Evolutionary conservation across 768 basidiomycete genomes (phyloP).

Genomic region (Pisolithus microcarpus): DNA sequence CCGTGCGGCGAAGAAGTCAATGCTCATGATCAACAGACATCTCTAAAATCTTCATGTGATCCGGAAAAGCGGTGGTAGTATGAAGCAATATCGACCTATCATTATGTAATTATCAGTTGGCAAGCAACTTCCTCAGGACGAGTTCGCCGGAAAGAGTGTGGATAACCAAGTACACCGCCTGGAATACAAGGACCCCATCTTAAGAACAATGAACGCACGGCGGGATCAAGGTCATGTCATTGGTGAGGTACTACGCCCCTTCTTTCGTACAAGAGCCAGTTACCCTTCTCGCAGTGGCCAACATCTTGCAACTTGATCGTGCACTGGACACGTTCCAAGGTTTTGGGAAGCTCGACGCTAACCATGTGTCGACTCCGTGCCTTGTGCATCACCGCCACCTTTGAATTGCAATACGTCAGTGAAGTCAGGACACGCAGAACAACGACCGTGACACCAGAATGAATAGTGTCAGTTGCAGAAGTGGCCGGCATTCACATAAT

Average conservation of each 20-base stretch:
- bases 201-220: conserved; percentile 5
- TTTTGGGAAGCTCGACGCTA: not conserved
- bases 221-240: not conserved
- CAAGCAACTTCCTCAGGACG: conserved; percentile 2
- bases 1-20: too few species aligned
- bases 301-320: conserved; percentile 1
- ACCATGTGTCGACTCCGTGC: conserved; percentile 1
- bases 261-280: conserved; percentile 4
- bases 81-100: conserved; percentile 5
- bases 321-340: not conserved
- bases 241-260: not conserved
- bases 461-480: not conserved
- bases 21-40: not conserved
- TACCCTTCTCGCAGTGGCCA: not conserved
- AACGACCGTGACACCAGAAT: not conserved
- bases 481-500: too few species aligned
- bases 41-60: too few species aligned
- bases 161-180: conserved; percentile 1
- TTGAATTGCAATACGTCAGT: not conserved
- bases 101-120: conserved; percentile 3
- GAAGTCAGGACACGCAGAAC: not conserved
- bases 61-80: conserved; percentile 4
- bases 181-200: conserved; percentile 6
- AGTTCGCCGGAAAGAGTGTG: too few species aligned
- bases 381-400: too few species aligned